These are phyloP conservation scores for Daldinia sp. DNA, from an alignment of 2,329 filamentous ascomycete species.

Conservation along the genomic window DNA sequence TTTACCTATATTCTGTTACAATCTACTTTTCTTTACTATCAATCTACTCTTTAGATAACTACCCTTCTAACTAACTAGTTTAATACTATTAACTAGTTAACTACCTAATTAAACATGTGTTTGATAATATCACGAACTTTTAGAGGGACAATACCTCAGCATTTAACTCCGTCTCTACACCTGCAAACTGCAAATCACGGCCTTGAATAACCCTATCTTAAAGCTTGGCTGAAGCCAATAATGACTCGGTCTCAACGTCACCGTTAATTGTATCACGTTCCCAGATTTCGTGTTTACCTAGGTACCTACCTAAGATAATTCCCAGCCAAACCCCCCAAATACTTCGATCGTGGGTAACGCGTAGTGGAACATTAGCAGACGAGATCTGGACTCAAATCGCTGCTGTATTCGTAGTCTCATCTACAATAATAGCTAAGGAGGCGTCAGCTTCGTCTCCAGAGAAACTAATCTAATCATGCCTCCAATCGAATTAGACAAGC, in stretches of 20 bases:
- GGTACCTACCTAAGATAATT: not conserved
- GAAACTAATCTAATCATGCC: conserved; percentile 38
- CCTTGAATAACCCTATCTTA: conserved; percentile 21
- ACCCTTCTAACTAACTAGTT: not conserved
- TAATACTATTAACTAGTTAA: not conserved
- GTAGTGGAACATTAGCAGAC: not conserved
- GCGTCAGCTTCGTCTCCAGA: not conserved
- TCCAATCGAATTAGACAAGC: conserved; percentile 48
- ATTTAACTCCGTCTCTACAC: conserved; percentile 6
- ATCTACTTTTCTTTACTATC: conserved; percentile 1
- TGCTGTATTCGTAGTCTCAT: conserved; percentile 7
- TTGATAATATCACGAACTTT: not conserved
- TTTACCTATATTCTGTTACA: conserved; percentile 1
- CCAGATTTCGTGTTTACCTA: not conserved
- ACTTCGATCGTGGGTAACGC: not conserved
- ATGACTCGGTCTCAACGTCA: conserved; percentile 6
- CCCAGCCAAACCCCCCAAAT: not conserved
- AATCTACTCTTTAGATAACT: too few relatives aligned
- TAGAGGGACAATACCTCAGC: not conserved
- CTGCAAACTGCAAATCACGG: conserved; percentile 6
- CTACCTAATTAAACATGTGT: conserved; percentile 1
- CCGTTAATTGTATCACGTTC: not conserved
- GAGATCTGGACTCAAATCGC: conserved; percentile 3
- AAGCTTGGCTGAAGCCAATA: conserved; percentile 17
- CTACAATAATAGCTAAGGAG: not conserved